A percentile compares a stretch with the other conserved stretches of the same genome.
phyloP scores from a whole-genome alignment of 1,139 yeast species.

The Suhomyces bokatorum region DNA sequence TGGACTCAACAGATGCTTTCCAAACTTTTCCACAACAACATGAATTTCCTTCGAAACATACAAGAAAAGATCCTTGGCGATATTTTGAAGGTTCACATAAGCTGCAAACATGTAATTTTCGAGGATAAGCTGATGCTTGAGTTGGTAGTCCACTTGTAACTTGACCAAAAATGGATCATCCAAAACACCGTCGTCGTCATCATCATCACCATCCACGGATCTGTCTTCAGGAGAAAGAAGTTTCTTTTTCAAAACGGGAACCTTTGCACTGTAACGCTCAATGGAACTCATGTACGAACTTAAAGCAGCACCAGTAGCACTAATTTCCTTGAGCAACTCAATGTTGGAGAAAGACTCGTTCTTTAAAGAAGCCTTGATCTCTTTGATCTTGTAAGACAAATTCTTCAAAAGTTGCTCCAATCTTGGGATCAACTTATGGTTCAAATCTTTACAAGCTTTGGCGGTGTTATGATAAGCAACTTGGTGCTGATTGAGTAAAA shows the following conservation, averaged over 20 bases:
- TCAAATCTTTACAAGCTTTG: slow-evolving; percentile 37
- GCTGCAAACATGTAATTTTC: slow-evolving; percentile 49
- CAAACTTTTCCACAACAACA: slow-evolving; percentile 36
- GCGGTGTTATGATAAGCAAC: slow-evolving; percentile 28
- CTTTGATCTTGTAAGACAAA: slow-evolving; percentile 42
- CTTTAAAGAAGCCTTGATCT: slow-evolving; percentile 41
- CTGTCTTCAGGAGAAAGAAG: slow-evolving; percentile 19
- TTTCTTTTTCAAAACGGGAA: slow-evolving; percentile 31
- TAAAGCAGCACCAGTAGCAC: slow-evolving; percentile 40
- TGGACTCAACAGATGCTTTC: slow-evolving; percentile 27
- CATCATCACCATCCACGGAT: slow-evolving; percentile 19
- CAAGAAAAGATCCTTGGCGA: slow-evolving; percentile 42
- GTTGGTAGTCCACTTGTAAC: slow-evolving; percentile 42
- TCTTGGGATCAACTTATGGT: slow-evolving; percentile 37
- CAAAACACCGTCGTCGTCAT: slow-evolving; percentile 25
- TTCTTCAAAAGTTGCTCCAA: slow-evolving; percentile 41
- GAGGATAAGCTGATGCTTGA: slow-evolving; percentile 43
- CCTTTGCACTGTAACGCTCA: slow-evolving; percentile 33
- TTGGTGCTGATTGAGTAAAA: slow-evolving; percentile 41
- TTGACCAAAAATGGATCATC: slow-evolving; percentile 49
- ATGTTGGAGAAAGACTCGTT: slow-evolving; percentile 47
- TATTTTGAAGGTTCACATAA: slow-evolving; percentile 45
- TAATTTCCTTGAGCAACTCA: slow-evolving; percentile 39
- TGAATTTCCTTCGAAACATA: slow-evolving; percentile 43
- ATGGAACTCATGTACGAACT: slow-evolving; percentile 34